Evolutionary conservation across 2,329 filamentous ascomycete species (phyloP).

Genomic region (Fusarium algeriense): DNA sequence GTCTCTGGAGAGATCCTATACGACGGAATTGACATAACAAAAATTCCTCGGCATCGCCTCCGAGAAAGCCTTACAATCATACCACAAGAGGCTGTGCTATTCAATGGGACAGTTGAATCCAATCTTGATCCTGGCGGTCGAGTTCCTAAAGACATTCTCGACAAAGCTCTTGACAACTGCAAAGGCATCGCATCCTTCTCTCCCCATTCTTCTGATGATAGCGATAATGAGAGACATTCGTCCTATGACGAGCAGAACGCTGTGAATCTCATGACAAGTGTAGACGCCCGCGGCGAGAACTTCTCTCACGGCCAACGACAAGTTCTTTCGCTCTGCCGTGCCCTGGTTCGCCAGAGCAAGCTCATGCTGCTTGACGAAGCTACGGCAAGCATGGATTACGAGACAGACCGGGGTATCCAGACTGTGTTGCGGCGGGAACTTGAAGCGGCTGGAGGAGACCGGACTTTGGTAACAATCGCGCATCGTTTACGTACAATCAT

Average conservation of each 20-base stretch:
- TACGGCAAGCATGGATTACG: constrained; percentile 70
- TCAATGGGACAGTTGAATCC: constrained; percentile 64
- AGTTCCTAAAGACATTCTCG: constrained; percentile 65
- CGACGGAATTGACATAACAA: constrained; percentile 68
- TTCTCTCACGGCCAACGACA: constrained; percentile 70
- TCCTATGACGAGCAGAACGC: constrained; percentile 21
- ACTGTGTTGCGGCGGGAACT: constrained; percentile 64
- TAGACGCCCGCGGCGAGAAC: constrained; percentile 66
- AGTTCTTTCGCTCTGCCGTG: constrained; percentile 68
- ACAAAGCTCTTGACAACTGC: constrained; percentile 72
- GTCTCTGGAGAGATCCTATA: constrained; percentile 66
- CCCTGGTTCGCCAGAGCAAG: constrained; percentile 66
- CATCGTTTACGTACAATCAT: constrained; percentile 70
- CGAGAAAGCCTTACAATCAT: constrained; percentile 69
- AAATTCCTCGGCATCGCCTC: constrained; percentile 62
- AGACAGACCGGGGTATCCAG: constrained; percentile 68
- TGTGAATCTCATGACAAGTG: constrained; percentile 58
- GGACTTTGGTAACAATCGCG: constrained; percentile 69
- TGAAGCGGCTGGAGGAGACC: constrained; percentile 56
- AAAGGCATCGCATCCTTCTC: constrained; percentile 68
- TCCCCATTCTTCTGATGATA: constrained; percentile 53
- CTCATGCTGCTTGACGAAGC: constrained; percentile 70
- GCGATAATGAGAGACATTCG: constrained; percentile 42
- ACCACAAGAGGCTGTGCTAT: constrained; percentile 69
- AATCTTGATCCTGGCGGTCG: constrained; percentile 75